phyloP scores from a whole-genome alignment of 1,284 basidiomycete species.

The Pseudozyma sp. region DNA sequence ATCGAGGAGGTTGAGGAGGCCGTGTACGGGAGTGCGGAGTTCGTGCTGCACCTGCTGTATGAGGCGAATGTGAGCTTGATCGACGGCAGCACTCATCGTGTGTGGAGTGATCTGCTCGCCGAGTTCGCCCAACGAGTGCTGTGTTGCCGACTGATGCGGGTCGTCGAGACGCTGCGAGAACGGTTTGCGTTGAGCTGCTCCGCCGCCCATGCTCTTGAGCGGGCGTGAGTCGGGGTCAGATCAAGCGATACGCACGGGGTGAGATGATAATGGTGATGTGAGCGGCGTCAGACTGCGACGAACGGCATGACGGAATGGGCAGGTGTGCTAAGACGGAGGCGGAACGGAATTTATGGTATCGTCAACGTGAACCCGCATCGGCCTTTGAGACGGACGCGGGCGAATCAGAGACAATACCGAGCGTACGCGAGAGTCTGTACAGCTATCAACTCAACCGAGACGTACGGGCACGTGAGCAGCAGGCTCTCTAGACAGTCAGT shows the following conservation, averaged over 20 bases:
- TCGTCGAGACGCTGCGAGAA: constrained; percentile 33
- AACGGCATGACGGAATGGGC: too few species aligned
- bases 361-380: too few species aligned
- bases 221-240: too few species aligned
- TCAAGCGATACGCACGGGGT: neutral
- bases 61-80: constrained; percentile 49
- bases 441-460: too few species aligned
- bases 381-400: too few species aligned
- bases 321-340: too few species aligned
- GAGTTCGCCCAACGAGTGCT: constrained; percentile 22
- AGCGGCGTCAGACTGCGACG: neutral
- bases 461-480: too few species aligned
- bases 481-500: too few species aligned
- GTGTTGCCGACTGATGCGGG: constrained; percentile 1
- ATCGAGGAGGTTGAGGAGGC: constrained; percentile 38
- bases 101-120: constrained; percentile 32
- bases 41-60: constrained; percentile 59
- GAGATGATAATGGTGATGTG: neutral
- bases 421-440: too few species aligned
- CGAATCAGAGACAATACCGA: too few species aligned
- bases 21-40: constrained; percentile 53
- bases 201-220: constrained; percentile 13
- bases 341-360: too few species aligned
- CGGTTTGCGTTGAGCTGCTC: constrained; percentile 4
- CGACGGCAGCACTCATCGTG: constrained; percentile 35